These are phyloP conservation scores for Alloteropsis angusta DNA, from an alignment of 202 grass and related monocot genomes.

Conservation along the genomic window DNA sequence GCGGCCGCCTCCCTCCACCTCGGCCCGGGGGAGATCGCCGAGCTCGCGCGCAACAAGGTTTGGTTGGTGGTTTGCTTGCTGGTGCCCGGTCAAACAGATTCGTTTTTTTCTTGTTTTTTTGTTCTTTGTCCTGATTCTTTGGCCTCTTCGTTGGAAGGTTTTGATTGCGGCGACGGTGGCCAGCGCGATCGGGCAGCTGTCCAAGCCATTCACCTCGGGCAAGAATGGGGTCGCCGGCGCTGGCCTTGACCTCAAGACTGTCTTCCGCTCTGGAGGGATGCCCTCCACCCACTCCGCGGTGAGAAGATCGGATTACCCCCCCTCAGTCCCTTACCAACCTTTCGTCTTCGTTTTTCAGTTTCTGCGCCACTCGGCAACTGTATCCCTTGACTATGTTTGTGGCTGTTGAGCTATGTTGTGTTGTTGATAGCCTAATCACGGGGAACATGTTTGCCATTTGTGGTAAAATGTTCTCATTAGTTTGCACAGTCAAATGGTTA, in stretches of 20 bases:
- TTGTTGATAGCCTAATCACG: too few species aligned
- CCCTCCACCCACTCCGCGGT: slow-evolving; percentile 88
- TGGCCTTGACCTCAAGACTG: slow-evolving; percentile 39
- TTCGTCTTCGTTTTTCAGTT: not conserved
- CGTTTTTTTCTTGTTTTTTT: not conserved
- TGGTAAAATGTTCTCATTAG: not conserved
- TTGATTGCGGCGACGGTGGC: slow-evolving; percentile 58
- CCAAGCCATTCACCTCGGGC: slow-evolving; percentile 62
- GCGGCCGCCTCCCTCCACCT: slow-evolving; percentile 33
- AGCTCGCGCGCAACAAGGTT: slow-evolving; percentile 70
- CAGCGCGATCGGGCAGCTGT: slow-evolving; percentile 53
- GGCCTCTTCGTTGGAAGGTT: slow-evolving; percentile 32
- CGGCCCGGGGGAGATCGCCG: slow-evolving; percentile 41
- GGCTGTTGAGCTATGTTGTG: not conserved
- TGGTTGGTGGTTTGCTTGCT: not conserved
- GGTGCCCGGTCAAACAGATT: not conserved
- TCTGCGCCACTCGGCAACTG: not conserved
- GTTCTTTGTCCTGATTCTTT: not conserved
- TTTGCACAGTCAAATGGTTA: not conserved
- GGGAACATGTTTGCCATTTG: not conserved
- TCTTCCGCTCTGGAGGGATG: slow-evolving; percentile 66
- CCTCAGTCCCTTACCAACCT: not conserved
- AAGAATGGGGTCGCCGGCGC: slow-evolving; percentile 24
- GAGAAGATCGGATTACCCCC: not conserved
- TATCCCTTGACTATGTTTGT: not conserved